phyloP scores from a whole-genome alignment of 2,329 filamentous ascomycete species.

The Colletotrichum sp. region DNA sequence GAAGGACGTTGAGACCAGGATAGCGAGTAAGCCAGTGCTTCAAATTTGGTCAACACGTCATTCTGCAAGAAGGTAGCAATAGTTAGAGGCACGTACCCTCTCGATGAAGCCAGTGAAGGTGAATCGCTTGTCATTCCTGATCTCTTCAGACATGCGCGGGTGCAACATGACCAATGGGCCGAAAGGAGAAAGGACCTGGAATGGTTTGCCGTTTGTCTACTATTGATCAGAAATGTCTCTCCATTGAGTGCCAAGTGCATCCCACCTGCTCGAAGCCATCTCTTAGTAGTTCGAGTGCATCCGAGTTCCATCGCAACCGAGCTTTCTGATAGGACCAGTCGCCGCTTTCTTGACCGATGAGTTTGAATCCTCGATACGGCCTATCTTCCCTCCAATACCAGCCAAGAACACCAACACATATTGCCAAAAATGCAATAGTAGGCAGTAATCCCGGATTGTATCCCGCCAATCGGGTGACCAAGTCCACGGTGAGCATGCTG shows the following conservation, averaged over 20 bases:
- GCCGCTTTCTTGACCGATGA: not conserved
- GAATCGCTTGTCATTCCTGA: not conserved
- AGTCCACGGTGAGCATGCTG: not conserved
- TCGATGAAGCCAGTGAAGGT: not conserved
- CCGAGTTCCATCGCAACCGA: not conserved
- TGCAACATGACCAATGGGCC: not conserved
- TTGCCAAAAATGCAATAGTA: not conserved
- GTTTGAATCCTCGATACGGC: not conserved
- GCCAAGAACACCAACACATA: not conserved
- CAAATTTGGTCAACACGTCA: too few species aligned
- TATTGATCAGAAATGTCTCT: not conserved
- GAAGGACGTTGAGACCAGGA: not conserved
- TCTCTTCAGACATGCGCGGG: not conserved
- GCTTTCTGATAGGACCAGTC: constrained; percentile 1
- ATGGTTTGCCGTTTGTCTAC: not conserved
- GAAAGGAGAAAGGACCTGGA: not conserved
- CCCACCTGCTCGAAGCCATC: not conserved
- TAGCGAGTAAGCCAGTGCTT: constrained; percentile 6
- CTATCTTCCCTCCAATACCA: not conserved
- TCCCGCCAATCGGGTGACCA: not conserved
- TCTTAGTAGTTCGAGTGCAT: not conserved
- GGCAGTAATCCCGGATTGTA: not conserved
- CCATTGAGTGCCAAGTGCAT: too few species aligned
- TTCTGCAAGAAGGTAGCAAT: too few species aligned
- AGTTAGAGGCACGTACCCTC: not conserved